Conservation (phyloP, 1,284 basidiomycete genomes). For the Ustilago lituana region DNA sequence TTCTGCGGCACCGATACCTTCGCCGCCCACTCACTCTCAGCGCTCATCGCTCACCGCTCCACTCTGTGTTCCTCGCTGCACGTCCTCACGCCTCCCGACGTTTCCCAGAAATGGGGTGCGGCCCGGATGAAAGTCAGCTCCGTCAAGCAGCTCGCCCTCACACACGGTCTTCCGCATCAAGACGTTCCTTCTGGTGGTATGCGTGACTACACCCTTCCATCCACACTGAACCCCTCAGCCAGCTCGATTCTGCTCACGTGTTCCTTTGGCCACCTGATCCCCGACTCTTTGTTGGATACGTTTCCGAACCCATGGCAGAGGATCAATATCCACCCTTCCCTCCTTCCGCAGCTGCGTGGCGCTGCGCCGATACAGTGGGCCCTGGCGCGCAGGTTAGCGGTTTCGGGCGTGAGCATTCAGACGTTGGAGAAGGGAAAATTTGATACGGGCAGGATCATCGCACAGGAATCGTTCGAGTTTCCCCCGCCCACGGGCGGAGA, state of each 20-base stretch:
- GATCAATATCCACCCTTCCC: slow-evolving; percentile 92
- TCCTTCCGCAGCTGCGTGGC: slow-evolving; percentile 87
- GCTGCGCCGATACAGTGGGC: slow-evolving; percentile 91
- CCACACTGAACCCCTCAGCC: slow-evolving; percentile 21
- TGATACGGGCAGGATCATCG: slow-evolving; percentile 49
- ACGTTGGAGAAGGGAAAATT: slow-evolving; percentile 47
- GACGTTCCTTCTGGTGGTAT: slow-evolving; percentile 41
- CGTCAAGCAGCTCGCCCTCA: slow-evolving; percentile 51
- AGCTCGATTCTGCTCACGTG: slow-evolving; percentile 79
- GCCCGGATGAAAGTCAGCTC: slow-evolving; percentile 56
- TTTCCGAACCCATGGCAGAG: slow-evolving; percentile 74
- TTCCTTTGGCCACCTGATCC: slow-evolving; percentile 90
- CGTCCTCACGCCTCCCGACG: slow-evolving; percentile 74
- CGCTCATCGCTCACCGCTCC: slow-evolving; percentile 17
- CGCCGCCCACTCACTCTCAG: slow-evolving; percentile 28
- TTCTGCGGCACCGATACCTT: slow-evolving; percentile 65
- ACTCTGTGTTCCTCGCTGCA: slow-evolving; percentile 62
- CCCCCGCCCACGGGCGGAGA: slow-evolving; percentile 52
- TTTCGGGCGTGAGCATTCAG: slow-evolving; percentile 59
- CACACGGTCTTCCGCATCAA: slow-evolving; percentile 23
- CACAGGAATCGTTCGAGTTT: slow-evolving; percentile 68
- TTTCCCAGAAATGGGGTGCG: slow-evolving; percentile 53
- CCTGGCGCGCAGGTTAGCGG: slow-evolving; percentile 68
- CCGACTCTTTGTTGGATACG: slow-evolving; percentile 74
- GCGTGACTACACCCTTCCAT: slow-evolving; percentile 16